Base-by-base conservation (phyloP, 345 rosid genomes). In the Stellera chamaejasme region DNA sequence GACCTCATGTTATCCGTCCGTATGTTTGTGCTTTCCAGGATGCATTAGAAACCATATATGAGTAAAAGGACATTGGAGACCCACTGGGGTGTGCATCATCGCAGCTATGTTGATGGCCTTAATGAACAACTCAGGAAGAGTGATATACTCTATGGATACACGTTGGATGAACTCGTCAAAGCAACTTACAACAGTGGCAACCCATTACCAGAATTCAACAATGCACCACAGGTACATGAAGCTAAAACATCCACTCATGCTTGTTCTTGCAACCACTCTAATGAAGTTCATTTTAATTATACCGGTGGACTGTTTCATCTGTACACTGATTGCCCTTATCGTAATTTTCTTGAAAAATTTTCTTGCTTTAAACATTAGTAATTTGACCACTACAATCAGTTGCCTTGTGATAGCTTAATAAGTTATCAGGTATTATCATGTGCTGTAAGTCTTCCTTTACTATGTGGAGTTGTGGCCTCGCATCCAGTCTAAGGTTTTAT, bases 11-110 rank as follows among this genome's bases (percentile, higher is more conserved):
- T n/a, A 14, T 16, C 52, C 14, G 8, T 26, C 3, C 15, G 41
- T 46, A 25, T 0, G 10, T 54, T 50, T 11, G 14, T 52, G 11
- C 8, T 11, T 26, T 51, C 25, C 63, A 92, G 98, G 93, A 88
- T 75, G 93, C 90, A 52, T 74, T 88, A 64, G 98, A 92, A 92
- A 67, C 98, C 98, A 6, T 81, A 84, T 54, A 79, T 92, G 95
- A 84, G 96, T 58, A 64, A 61, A 62, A 79, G 62, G 66, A 80
- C 88, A 28, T 27, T 92, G 68, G 95, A 84, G 79, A 63, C 66
- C 51, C 98, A 86, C 47, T 88, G 95, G 96, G 93, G 87, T 58
- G 78, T 71, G 54, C 90, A 77, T 60, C 93, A 88, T 54, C 71
- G 80, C 48, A 66, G 69, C 43, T 79, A 88, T 65, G 79, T 92